Evolutionary conservation across 495 filamentous ascomycete species (phyloP), one percentile per base, ranked within the genome.

Genomic region (Aspergillus wentii): DNA sequence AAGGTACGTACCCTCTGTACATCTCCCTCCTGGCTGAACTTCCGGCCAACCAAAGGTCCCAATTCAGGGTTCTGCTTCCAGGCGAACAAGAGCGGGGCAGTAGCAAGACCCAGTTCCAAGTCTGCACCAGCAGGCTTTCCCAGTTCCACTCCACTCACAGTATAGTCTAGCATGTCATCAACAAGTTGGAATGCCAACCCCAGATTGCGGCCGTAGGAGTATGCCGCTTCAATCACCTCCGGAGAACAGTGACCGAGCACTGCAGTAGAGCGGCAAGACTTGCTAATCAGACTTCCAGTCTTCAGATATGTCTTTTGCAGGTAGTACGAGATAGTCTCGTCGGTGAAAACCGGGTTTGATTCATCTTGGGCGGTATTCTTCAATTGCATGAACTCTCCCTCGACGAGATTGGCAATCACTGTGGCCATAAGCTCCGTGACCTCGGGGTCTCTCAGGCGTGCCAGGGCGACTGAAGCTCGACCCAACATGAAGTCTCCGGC

Each of bases 231-330:
- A 2, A 95, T 85, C 11, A 90, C 85, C 48, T 83, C 78, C 1
- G 78, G 74, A 11, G 88, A 77, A 17, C 80, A 75, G 17, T 84
- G 75, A 16, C 94, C 90, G 10, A 98, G 75, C 17, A 98, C 63
- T 4, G 92, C 91, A 2, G 92, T 76, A 1, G 91, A 89, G 29
- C 92, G 79, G 61, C 92, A 97, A 8, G 84, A 89, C 60, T 98
- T 98, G 54, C 85, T 91, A 52, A 98, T 97, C 49, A 98, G 69
- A 49, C 85, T 89, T 14, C 92, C 92, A 4, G 88, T 90, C 70
- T 98, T 98, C 43, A 98, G 75, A 56, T 98, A 98, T 25, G 92
- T 97, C 72, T 98, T 98, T 57, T 96, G 88, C n/a, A 98, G 71
- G 56, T 98, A 98, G 61, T 97, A 97, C 7, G 81, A 71, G 38